phyloP scores from a whole-genome alignment of 83 land plant species.

The Isoetes engelmannii region DNA sequence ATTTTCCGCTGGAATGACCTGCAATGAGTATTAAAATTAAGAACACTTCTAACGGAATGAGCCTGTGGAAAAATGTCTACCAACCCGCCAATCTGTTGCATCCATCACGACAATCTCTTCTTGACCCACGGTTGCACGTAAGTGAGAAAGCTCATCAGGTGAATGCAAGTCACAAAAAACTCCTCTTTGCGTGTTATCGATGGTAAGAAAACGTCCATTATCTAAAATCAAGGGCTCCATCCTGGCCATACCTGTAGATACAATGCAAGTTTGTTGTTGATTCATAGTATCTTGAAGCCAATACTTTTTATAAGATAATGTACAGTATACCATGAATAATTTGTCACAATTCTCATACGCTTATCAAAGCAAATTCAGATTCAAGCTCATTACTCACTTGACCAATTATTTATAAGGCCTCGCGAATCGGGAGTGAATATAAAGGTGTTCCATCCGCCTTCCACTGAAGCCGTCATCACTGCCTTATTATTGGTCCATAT shows the following conservation, averaged over 20 bases:
- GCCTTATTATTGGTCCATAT: slow-evolving; percentile 59
- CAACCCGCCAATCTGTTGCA: slow-evolving; percentile 74
- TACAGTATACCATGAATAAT: no score
- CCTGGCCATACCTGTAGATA: slow-evolving; percentile 56
- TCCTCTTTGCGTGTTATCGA: slow-evolving; percentile 44
- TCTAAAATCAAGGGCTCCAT: slow-evolving; percentile 51
- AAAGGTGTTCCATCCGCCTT: slow-evolving; percentile 76
- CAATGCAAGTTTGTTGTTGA: not conserved
- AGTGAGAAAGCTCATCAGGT: slow-evolving; percentile 37
- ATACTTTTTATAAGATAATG: no score
- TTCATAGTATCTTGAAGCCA: no score
- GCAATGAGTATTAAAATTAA: not conserved
- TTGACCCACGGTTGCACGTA: slow-evolving; percentile 29
- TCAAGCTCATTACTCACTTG: slow-evolving; percentile 28
- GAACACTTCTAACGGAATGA: not conserved
- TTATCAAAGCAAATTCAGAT: no score
- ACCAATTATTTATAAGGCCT: slow-evolving; percentile 53
- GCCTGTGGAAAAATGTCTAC: not conserved
- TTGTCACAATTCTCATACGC: no score
- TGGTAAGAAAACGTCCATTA: slow-evolving; percentile 39
- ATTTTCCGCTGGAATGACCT: slow-evolving; percentile 83
- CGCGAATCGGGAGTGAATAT: slow-evolving; percentile 39
- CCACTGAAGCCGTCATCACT: slow-evolving; percentile 71
- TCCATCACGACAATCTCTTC: slow-evolving; percentile 48
- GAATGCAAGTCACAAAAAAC: slow-evolving; percentile 47